phyloP scores from a whole-genome alignment of 768 basidiomycete species.

The Flagelloscypha sp. region DNA sequence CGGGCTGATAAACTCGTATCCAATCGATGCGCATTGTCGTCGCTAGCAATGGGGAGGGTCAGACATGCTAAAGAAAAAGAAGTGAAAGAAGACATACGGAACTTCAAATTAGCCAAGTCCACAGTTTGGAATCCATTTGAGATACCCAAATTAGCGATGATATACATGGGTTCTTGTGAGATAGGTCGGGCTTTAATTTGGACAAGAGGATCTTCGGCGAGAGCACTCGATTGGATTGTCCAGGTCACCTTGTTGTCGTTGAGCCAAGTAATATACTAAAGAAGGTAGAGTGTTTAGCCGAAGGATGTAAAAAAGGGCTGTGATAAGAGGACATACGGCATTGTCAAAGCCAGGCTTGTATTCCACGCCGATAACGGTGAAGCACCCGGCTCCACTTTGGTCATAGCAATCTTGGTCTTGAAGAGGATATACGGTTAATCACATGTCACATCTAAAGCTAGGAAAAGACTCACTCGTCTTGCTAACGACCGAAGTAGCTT shows the following conservation, averaged over 20 bases:
- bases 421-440: slow-evolving; percentile 20
- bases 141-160: slow-evolving; percentile 51
- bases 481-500: slow-evolving; percentile 50
- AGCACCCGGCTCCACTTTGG: slow-evolving; percentile 18
- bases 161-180: slow-evolving; percentile 55
- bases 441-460: slow-evolving; percentile 10
- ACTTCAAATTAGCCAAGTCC: slow-evolving; percentile 41
- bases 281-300: not conserved
- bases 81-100: too few relatives aligned
- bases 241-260: slow-evolving; percentile 38
- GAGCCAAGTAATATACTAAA: slow-evolving; percentile 52
- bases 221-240: slow-evolving; percentile 42
- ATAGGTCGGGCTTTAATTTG: slow-evolving; percentile 41
- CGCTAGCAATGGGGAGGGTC: not conserved
- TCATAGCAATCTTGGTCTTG: slow-evolving; percentile 60
- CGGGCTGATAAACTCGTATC: slow-evolving; percentile 47
- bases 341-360: slow-evolving; percentile 38
- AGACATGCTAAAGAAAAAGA: not conserved
- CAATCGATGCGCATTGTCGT: slow-evolving; percentile 39
- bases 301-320: slow-evolving; percentile 24
- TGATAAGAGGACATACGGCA: slow-evolving; percentile 14
- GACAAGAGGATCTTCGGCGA: slow-evolving; percentile 33
- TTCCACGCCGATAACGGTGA: slow-evolving; percentile 36
- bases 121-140: slow-evolving; percentile 51
- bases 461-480: slow-evolving; percentile 23